Percentiles rank a stretch among this genome's conserved stretches.
These are phyloP conservation scores for Salix udensis DNA, from an alignment of 345 rosid genomes.

Conservation along the genomic window DNA sequence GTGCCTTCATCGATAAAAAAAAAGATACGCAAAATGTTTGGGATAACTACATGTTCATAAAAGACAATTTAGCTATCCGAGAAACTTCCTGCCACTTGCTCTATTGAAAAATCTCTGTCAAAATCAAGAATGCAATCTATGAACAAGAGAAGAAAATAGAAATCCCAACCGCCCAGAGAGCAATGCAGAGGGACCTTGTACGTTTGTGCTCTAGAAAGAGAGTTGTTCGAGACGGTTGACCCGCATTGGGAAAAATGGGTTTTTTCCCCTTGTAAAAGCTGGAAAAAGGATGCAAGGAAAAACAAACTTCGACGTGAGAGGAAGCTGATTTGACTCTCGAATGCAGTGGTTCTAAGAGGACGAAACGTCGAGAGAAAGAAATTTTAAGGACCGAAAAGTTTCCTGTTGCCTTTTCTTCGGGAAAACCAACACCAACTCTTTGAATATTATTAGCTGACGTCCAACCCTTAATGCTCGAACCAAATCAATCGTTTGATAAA, in stretches of 20 bases:
- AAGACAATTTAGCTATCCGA: background rate
- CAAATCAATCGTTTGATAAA: background rate
- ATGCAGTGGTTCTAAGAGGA: background rate
- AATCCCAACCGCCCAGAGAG: too few species aligned
- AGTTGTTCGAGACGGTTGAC: constrained; percentile 42
- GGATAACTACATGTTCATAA: background rate
- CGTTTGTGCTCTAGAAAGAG: constrained; percentile 1
- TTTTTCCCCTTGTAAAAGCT: background rate
- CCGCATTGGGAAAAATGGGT: constrained; percentile 34
- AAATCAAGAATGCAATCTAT: too few species aligned
- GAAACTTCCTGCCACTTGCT: too few species aligned
- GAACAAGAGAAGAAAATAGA: too few species aligned
- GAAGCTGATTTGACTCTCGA: constrained; percentile 15
- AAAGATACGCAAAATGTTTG: background rate
- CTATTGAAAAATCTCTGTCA: too few species aligned
- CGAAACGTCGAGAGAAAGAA: constrained; percentile 18
- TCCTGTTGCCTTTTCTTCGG: constrained; percentile 20
- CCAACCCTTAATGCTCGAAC: background rate
- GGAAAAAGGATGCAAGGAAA: background rate
- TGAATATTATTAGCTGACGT: background rate
- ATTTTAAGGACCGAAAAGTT: background rate
- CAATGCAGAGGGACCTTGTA: background rate
- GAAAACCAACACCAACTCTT: constrained; percentile 20
- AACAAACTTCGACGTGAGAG: background rate
- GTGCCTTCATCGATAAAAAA: background rate